Base-by-base conservation (phyloP, 345 rosid genomes). In the Arabidopsis arenosa region DNA sequence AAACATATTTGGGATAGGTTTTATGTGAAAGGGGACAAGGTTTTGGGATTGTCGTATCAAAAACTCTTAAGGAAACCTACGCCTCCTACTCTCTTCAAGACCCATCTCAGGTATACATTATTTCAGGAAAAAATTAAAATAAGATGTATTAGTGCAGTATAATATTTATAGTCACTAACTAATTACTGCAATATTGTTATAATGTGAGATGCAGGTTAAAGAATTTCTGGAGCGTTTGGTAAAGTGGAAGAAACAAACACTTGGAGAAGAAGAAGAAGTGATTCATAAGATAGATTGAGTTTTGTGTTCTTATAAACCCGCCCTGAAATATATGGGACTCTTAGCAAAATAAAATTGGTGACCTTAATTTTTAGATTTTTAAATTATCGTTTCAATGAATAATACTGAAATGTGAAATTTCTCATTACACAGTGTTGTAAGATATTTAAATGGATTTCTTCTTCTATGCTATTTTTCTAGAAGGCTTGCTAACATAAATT, bases 1-100 rank as follows among this genome's bases (percentile, higher is more conserved):
- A 58, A 40, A 10, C 45, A 18, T 75, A 37, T 9, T 37, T 14
- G 26, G 26, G 26, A 1, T 49, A 85, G 91, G 86, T 79, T 28
- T 73, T 86, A 63, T 68, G 69, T 55, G 69, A 72, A 4, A 80
- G 82, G 39, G 73, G 78, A 2, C 66, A 74, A 79, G 92, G 90
- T 14, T 82, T 76, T 65, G 76, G 88, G 17, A 82, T 88, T 14
- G 49, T 86, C 3, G 92, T 88, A 37, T 88, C 92, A 39, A 72
- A 86, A 5, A 65, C 40, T 44, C 59, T 79, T 0, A 86, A 72
- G 70, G 82, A 83, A n/a, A 88, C 88, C 18, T 55, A 66, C n/a
- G 90, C 93, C 4, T 62, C 80, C 1, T 81, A 80, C 78, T 86
- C 90, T 37, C 77, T 88, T 7, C 75, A 63, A 14, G 83, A 86